phyloP scores from a whole-genome alignment of 2,329 filamentous ascomycete species.

The Diplodia seriata region DNA sequence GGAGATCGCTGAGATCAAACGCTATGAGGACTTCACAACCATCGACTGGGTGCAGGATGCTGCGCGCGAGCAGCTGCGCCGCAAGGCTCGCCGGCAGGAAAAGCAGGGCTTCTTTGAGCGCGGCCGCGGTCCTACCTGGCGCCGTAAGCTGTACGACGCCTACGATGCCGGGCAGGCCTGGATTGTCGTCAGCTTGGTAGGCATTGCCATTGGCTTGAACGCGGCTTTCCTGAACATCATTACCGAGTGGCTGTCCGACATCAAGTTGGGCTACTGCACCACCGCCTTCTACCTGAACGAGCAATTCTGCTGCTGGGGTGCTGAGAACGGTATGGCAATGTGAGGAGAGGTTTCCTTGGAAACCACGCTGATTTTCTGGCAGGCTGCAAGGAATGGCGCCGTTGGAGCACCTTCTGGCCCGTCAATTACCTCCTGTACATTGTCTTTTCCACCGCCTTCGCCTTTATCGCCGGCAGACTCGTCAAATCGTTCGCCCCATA shows the following conservation, averaged over 20 bases:
- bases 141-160: constrained; percentile 78
- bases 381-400: constrained; percentile 88
- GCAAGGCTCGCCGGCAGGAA: constrained; percentile 76
- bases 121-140: constrained; percentile 75
- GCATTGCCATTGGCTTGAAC: constrained; percentile 90
- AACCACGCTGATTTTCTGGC: constrained; percentile 13
- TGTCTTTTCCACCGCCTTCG: constrained; percentile 81
- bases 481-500: constrained; percentile 95
- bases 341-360: neutral
- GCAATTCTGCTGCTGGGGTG: constrained; percentile 97
- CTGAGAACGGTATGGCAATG: constrained; percentile 72
- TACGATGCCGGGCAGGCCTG: constrained; percentile 98
- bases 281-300: constrained; percentile 98
- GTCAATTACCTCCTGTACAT: constrained; percentile 91
- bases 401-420: constrained; percentile 79
- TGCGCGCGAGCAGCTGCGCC: constrained; percentile 82
- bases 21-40: constrained; percentile 98
- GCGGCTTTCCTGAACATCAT: constrained; percentile 93
- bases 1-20: constrained; percentile 96
- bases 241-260: constrained; percentile 94
- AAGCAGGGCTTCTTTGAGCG: constrained; percentile 75
- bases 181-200: constrained; percentile 95
- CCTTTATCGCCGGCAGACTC: constrained; percentile 79
- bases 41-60: constrained; percentile 99
- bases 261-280: constrained; percentile 94